Conservation (phyloP, 2,329 filamentous ascomycete genomes). For the Coleophoma eucalyptorum region DNA sequence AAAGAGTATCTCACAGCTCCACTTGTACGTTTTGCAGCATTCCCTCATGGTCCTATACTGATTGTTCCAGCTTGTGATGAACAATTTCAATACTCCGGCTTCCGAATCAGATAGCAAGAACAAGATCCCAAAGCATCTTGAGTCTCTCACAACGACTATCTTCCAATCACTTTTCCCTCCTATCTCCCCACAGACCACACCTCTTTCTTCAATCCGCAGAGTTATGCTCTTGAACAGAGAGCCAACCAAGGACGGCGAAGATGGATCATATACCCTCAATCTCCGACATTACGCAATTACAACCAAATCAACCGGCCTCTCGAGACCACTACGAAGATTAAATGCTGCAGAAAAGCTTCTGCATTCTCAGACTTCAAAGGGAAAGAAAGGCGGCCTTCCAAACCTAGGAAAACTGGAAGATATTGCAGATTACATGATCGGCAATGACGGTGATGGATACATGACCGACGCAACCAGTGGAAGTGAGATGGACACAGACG, state of each 20-base stretch:
- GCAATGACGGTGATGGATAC: constrained; percentile 76
- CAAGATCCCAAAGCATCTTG: constrained; percentile 88
- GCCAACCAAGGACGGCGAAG: constrained; percentile 40
- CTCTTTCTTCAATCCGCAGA: constrained; percentile 86
- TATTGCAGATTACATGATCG: constrained; percentile 91
- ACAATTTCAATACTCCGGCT: constrained; percentile 78
- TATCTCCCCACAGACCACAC: constrained; percentile 87
- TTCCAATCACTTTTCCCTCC: constrained; percentile 96
- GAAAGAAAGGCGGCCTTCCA: constrained; percentile 70
- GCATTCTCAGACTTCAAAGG: constrained; percentile 42
- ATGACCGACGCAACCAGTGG: constrained; percentile 82
- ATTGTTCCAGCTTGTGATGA: constrained; percentile 78
- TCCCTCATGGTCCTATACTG: constrained; percentile 15
- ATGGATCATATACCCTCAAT: constrained; percentile 76
- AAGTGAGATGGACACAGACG: constrained; percentile 90
- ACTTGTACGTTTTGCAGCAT: constrained; percentile 47
- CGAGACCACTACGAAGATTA: constrained; percentile 77
- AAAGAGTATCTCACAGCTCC: constrained; percentile 86
- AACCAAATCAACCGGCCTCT: constrained; percentile 79
- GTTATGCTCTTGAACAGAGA: constrained; percentile 90
- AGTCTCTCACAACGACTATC: constrained; percentile 86
- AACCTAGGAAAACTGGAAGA: constrained; percentile 90
- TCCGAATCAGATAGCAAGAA: constrained; percentile 51
- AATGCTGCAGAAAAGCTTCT: constrained; percentile 81
- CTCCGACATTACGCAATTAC: constrained; percentile 95